Conservation (phyloP, 1,284 basidiomycete genomes). For the Quambalaria eucalypti region DNA sequence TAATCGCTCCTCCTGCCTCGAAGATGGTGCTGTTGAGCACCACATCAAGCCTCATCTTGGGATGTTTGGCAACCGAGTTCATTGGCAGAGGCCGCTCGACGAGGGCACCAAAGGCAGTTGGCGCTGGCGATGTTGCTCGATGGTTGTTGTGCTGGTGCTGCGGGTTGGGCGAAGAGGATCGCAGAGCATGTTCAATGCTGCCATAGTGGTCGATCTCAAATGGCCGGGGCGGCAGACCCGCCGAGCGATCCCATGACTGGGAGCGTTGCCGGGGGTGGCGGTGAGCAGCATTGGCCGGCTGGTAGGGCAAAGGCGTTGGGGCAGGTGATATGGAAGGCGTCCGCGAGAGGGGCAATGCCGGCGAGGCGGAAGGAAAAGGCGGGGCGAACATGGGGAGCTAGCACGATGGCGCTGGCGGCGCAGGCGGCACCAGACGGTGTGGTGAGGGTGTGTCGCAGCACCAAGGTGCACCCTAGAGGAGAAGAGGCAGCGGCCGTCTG, state of each 20-base stretch:
- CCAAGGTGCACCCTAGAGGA: too few relatives aligned
- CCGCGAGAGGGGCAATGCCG: too few relatives aligned
- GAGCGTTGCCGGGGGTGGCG: slow-evolving; percentile 7
- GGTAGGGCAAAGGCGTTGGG: too few relatives aligned
- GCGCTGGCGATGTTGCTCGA: slow-evolving; percentile 14
- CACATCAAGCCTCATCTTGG: slow-evolving; percentile 33
- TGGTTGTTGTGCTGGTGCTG: background rate
- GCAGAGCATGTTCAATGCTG: background rate
- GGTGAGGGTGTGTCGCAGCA: too few relatives aligned
- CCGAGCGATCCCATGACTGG: slow-evolving; percentile 23
- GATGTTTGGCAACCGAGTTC: slow-evolving; percentile 37
- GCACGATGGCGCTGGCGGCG: too few relatives aligned
- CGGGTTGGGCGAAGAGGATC: background rate
- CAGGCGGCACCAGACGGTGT: background rate
- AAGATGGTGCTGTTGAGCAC: slow-evolving; percentile 25
- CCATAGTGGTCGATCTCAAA: slow-evolving; percentile 11
- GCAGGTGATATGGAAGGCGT: too few relatives aligned
- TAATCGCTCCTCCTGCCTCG: slow-evolving; percentile 28
- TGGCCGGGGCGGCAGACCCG: slow-evolving; percentile 30
- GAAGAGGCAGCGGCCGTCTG: too few relatives aligned
- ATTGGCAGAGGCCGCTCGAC: slow-evolving; percentile 8
- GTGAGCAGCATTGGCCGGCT: too few relatives aligned
- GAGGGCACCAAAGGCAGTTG: slow-evolving; percentile 6
- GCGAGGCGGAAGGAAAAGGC: background rate
- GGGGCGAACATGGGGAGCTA: background rate